Base-by-base conservation (phyloP, 495 filamentous ascomycete species). In the Aspergillus olivimuriae region DNA sequence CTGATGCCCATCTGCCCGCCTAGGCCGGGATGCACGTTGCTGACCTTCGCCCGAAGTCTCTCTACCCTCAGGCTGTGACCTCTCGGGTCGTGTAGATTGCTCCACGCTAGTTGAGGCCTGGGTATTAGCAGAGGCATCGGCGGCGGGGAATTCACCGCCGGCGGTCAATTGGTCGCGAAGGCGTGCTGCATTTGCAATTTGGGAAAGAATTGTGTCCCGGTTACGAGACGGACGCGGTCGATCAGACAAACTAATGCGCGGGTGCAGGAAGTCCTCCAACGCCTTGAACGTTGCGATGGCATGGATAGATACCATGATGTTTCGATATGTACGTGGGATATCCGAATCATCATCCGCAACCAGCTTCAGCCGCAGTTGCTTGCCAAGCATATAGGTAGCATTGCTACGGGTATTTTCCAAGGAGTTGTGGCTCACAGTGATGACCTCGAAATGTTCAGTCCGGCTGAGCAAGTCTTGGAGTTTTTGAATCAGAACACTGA, bases 221-320 rank as follows among this genome's bases (percentile, higher is more conserved):
- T 66, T 67, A 47, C 84, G 76, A 19, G 82, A 73, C 7, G 69
- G 72, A 39, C 83, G 77, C 18, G 92, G 86, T 12, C 89, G 80
- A 47, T 97, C 91, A 0, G 86, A 80, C 16, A 94, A 52, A 52
- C 72, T 87, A 42, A 99, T 95, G 41, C 91, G 74, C 2, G 94
- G 92, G 40, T 91, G 81, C 33, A 99, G 72, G 66, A 96, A 99
- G 59, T 99, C 94, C 56, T 97, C 92, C 21, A 99, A 68, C 2
- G 92, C 85, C 58, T 97, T 97, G 66, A 99, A 96, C 0, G 89
- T 95, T 7, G 94, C 91, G 60, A 99, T 97, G 21, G 94, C 94
- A 64, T 99, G 94, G 47, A 99, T 97, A 4, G 89, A 91, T 12
- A 99, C 91, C 83, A 94, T 95, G 48, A 97, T 89, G 47, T 89